Conservation (phyloP, 768 basidiomycete genomes). For the Russula dissimulans region DNA sequence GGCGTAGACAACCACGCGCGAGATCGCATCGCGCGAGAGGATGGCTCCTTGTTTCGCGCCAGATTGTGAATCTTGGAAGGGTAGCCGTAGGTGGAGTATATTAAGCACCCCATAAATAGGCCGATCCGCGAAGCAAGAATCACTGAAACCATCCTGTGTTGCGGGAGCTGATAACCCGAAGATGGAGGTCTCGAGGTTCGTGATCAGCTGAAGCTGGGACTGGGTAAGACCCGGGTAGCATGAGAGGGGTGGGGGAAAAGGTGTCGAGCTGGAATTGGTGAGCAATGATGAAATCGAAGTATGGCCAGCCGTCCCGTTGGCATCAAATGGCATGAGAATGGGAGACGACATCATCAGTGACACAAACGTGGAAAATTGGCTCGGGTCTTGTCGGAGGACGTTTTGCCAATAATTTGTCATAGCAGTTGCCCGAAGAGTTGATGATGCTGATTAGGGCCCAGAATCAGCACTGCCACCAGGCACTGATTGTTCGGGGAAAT, state of each 20-base stretch:
- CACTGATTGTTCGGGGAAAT: neutral
- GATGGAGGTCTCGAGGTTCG: conserved; percentile 39
- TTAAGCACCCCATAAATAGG: conserved; percentile 59
- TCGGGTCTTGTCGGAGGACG: conserved; percentile 37
- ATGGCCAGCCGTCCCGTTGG: conserved; percentile 28
- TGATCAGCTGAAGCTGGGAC: conserved; percentile 34
- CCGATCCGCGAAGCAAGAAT: conserved; percentile 44
- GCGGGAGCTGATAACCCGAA: conserved; percentile 38
- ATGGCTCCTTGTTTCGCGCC: conserved; percentile 43
- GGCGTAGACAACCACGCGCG: conserved; percentile 44
- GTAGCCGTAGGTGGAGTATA: conserved; percentile 46
- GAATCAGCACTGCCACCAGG: neutral
- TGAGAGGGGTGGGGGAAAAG: conserved; percentile 50
- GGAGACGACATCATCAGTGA: conserved; percentile 37
- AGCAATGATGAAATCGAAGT: conserved; percentile 33
- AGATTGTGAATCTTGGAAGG: conserved; percentile 39
- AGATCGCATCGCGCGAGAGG: conserved; percentile 34
- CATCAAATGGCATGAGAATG: conserved; percentile 51
- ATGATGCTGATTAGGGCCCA: conserved; percentile 37
- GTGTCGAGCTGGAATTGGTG: conserved; percentile 30
- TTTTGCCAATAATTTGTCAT: conserved; percentile 47
- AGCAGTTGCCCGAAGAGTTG: conserved; percentile 41
- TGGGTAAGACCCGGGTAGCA: conserved; percentile 48
- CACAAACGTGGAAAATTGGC: conserved; percentile 39
- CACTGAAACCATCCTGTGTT: conserved; percentile 33